A percentile compares a stretch with the other conserved stretches of the same genome.
Evolutionary conservation across 2,329 filamentous ascomycete genomes (phyloP).

Genomic region (Mycosphaerella sp.): DNA sequence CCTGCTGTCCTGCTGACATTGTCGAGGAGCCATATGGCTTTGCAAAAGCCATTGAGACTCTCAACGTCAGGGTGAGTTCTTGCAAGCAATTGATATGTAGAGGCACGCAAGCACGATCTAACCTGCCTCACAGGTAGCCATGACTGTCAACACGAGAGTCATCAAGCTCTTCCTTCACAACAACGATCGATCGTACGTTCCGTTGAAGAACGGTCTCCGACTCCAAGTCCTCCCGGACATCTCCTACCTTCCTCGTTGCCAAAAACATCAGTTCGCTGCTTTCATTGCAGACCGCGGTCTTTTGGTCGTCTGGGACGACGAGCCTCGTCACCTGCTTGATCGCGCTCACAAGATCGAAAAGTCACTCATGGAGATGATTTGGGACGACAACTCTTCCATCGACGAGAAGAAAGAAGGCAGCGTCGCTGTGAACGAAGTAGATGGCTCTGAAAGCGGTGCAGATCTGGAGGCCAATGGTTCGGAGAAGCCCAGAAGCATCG

Average conservation of each 20-base stretch:
- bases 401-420: constrained; percentile 40
- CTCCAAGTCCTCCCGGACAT: constrained; percentile 58
- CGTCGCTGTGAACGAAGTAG: constrained; percentile 32
- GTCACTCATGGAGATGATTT: constrained; percentile 54
- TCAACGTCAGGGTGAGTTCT: constrained; percentile 50
- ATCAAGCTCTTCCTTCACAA: constrained; percentile 55
- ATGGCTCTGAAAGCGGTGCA: constrained; percentile 26
- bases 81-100: neutral
- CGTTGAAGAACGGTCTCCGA: constrained; percentile 52
- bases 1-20: constrained; percentile 46
- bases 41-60: constrained; percentile 42
- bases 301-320: constrained; percentile 59
- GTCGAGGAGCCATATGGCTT: constrained; percentile 43
- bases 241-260: constrained; percentile 50
- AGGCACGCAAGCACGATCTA: neutral
- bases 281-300: constrained; percentile 55
- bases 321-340: constrained; percentile 50
- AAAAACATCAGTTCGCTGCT: constrained; percentile 61
- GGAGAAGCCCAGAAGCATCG: constrained; percentile 43
- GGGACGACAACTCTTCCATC: constrained; percentile 42
- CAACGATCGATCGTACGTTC: constrained; percentile 49
- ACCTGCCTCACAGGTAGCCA: constrained; percentile 49
- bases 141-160: constrained; percentile 61
- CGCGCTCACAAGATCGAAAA: constrained; percentile 49
- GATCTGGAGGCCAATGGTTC: constrained; percentile 37